Evolutionary conservation across 352 stramenopile species (phyloP), one percentile per base, ranked within the genome.

Genomic region (Halophytophthora batemanensis): DNA sequence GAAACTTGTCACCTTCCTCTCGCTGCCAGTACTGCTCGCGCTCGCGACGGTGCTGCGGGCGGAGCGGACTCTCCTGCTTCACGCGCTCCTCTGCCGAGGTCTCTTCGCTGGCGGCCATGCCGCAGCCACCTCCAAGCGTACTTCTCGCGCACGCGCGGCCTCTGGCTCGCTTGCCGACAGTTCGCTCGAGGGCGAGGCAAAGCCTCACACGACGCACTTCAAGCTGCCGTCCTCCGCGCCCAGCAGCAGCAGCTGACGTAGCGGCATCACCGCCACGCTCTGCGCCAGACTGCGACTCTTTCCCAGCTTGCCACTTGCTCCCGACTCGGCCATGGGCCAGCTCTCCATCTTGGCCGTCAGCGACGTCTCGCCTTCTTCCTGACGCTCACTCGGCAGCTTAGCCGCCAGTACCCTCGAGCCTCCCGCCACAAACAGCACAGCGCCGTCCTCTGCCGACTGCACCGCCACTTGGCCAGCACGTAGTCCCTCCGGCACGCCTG

Each of bases 211-310:
- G 22, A 74, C 55, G 47, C 73, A 79, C 45, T 77, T 73, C 35
- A 91, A 57, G 19, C 70, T 79, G 21, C 81, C 81, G 45, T 91
- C 81, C 2, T 91, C 81, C 1, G 69, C 60, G 14, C 81, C 77
- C 2, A 91, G 21, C 36, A 91, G 35, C 18, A 89, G 25, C 17
- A 89, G 50, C 47, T 87, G 81, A 2, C 81, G 65, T 19, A 91
- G 39, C 0, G 81, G 76, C 15, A 91, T 48, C 41, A 87, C 54
- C 0, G 64, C 69, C 5, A 89, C 19, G 18, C 62, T 71, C 25
- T 82, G 67, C 2, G 52, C 51, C 0, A 64, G 45, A 6, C 72
- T 34, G 34, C 81, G 83, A 46, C 73, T 79, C 29, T 81, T 86
- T 53, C 50, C 66, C 23, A 70, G 59, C 38, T 71, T 80, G 58